These are phyloP conservation scores for Thelephora ganbajun DNA, from an alignment of 768 basidiomycete genomes.

Conservation along the genomic window DNA sequence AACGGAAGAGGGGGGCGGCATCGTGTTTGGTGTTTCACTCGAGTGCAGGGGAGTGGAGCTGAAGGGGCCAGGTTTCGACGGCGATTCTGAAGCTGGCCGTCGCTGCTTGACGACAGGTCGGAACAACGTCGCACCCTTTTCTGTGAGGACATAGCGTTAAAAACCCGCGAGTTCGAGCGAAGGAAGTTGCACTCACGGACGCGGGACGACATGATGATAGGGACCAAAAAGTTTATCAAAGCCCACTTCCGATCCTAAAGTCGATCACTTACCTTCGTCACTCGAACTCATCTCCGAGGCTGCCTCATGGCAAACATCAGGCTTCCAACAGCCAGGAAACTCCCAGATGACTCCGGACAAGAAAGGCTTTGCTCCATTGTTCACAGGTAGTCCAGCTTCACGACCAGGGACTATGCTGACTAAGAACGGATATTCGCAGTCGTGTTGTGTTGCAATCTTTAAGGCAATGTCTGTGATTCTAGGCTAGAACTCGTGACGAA, in stretches of 20 bases:
- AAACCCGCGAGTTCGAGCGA: not conserved
- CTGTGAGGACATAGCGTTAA: constrained; percentile 21
- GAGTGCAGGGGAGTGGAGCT: not conserved
- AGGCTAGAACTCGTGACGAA: constrained; percentile 2
- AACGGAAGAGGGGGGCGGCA: constrained; percentile 8
- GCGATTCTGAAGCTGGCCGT: constrained; percentile 18
- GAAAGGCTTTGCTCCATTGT: too few relatives aligned
- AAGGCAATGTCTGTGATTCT: constrained; percentile 42
- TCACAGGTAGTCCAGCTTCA: constrained; percentile 31
- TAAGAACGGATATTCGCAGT: constrained; percentile 22
- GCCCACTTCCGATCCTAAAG: too few relatives aligned
- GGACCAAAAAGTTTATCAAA: too few relatives aligned
- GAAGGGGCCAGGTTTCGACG: not conserved
- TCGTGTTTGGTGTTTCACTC: not conserved
- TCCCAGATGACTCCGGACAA: not conserved
- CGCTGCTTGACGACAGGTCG: constrained; percentile 50
- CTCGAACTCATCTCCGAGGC: too few relatives aligned
- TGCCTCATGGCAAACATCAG: not conserved
- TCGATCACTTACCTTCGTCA: too few relatives aligned
- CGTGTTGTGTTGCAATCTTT: constrained; percentile 51
- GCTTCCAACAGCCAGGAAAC: not conserved
- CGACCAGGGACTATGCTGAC: not conserved
- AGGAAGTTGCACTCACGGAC: constrained; percentile 39
- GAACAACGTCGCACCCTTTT: constrained; percentile 61
- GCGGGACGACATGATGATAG: constrained; percentile 26